Conservation (phyloP, 1,139 yeast species). For the Debaryomycetaceae sp. region DNA sequence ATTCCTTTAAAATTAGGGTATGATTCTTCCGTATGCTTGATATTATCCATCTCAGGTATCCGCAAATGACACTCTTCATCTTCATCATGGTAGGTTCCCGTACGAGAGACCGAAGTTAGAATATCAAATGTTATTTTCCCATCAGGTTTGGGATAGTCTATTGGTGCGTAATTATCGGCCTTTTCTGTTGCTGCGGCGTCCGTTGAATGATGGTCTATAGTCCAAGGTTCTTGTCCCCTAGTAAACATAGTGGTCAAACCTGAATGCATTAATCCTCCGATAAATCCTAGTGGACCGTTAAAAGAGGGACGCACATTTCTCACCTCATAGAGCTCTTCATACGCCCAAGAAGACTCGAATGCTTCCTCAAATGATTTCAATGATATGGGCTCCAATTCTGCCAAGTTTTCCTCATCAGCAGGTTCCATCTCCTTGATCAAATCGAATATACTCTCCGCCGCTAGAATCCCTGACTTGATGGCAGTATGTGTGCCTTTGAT, state of each 20-base stretch:
- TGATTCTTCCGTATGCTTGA: conserved; percentile 61
- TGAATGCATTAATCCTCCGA: conserved; percentile 79
- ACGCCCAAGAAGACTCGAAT: conserved; percentile 78
- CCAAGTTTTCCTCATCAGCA: conserved; percentile 48
- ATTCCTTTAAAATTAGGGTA: conserved; percentile 81
- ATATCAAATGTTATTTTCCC: conserved; percentile 86
- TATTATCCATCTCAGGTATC: conserved; percentile 68
- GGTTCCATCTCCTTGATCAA: conserved; percentile 45
- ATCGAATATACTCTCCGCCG: conserved; percentile 81
- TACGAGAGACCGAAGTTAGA: conserved; percentile 86
- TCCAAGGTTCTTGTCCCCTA: conserved; percentile 83
- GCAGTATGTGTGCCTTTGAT: conserved; percentile 99
- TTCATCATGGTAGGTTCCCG: conserved; percentile 95
- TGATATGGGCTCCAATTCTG: conserved; percentile 41
- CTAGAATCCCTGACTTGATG: conserved; percentile 89
- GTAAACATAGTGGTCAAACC: conserved; percentile 81
- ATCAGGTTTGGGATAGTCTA: conserved; percentile 92
- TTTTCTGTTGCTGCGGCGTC: conserved; percentile 70
- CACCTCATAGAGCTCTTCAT: conserved; percentile 73
- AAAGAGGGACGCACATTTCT: conserved; percentile 93
- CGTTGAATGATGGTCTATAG: conserved; percentile 64
- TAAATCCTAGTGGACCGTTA: conserved; percentile 62
- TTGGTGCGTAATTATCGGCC: conserved; percentile 64
- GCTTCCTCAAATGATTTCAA: conserved; percentile 58
- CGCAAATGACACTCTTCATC: conserved; percentile 88